phyloP scores from a whole-genome alignment of 169 alveolate genomes.

The Plasmodium vinckei region DNA sequence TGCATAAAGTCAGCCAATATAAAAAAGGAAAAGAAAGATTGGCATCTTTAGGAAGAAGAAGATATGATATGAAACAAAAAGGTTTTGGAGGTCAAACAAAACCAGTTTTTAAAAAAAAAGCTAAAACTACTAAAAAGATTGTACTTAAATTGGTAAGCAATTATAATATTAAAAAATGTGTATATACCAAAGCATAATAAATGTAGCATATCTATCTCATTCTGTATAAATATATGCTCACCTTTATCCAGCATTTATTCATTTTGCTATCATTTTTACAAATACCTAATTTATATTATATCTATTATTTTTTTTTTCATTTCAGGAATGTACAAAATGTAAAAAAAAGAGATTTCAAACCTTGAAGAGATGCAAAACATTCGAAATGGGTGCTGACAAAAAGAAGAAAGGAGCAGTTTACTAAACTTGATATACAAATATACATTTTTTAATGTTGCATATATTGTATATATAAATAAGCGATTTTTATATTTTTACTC shows the following conservation, averaged over 20 bases:
- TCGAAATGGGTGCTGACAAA: slow-evolving; percentile 98
- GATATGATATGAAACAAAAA: slow-evolving; percentile 99
- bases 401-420: slow-evolving; percentile 92
- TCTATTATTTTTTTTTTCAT: not conserved
- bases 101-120: slow-evolving; percentile 98
- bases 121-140: slow-evolving; percentile 99
- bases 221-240: not conserved
- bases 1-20: slow-evolving; percentile 97
- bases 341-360: slow-evolving; percentile 96
- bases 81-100: slow-evolving; percentile 99
- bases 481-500: not conserved
- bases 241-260: not conserved
- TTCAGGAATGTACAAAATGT: slow-evolving; percentile 97
- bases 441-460: not conserved
- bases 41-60: slow-evolving; percentile 97
- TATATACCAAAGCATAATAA: not conserved
- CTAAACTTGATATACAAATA: slow-evolving; percentile 25
- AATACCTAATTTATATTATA: not conserved
- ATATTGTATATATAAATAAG: not conserved
- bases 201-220: too few relatives aligned
- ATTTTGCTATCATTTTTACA: not conserved
- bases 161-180: slow-evolving; percentile 5
- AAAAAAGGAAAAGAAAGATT: slow-evolving; percentile 98
- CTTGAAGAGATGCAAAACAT: slow-evolving; percentile 99
- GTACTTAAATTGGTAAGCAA: slow-evolving; percentile 92